phyloP scores from a whole-genome alignment of 2,329 filamentous ascomycete genomes.

The Cladophialophora exuberans region DNA sequence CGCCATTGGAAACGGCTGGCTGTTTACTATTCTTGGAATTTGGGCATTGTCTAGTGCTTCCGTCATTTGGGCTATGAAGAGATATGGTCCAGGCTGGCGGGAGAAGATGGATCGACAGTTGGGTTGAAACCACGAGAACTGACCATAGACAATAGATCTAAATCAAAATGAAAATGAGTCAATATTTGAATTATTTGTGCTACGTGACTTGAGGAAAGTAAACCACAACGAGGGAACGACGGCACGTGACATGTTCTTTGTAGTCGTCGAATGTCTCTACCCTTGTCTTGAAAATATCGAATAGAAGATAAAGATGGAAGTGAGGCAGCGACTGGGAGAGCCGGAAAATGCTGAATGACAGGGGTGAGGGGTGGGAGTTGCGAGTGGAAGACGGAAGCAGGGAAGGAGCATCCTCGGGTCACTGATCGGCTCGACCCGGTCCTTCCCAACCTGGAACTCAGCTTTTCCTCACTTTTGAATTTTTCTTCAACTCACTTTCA shows the following conservation, averaged over 20 bases:
- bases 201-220: too few species aligned
- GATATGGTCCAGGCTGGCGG: constrained; percentile 32
- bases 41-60: constrained; percentile 62
- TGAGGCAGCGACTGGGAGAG: constrained; percentile 20
- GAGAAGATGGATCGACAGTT: constrained; percentile 31
- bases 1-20: constrained; percentile 74
- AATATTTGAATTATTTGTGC: too few species aligned
- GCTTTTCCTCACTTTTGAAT: background rate
- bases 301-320: constrained; percentile 13
- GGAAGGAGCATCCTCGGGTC: background rate
- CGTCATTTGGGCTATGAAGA: constrained; percentile 61
- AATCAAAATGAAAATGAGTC: background rate
- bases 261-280: too few species aligned
- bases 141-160: background rate
- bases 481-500: background rate
- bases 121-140: constrained; percentile 8
- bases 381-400: background rate
- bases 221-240: too few species aligned
- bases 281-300: too few species aligned
- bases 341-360: background rate
- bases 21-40: constrained; percentile 66
- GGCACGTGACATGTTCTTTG: too few species aligned
- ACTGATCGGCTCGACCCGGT: constrained; percentile 17
- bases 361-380: background rate
- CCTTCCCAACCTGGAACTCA: too few species aligned